These are phyloP conservation scores for Limtongia smithiae DNA, from an alignment of 805 yeast genomes.

Conservation along the genomic window DNA sequence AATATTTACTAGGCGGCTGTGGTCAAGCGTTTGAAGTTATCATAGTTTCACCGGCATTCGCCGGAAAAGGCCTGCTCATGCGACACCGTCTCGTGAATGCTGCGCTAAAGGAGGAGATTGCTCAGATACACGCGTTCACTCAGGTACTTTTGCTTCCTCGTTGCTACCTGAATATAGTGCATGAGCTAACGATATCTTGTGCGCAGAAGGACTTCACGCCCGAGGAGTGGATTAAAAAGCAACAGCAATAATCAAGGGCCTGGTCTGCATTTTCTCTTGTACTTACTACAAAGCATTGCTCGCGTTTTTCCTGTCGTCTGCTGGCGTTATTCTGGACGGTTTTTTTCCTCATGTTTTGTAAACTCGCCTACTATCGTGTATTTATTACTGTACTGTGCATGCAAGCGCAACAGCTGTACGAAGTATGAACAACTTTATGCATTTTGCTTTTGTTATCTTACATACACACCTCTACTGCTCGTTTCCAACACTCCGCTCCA, in stretches of 20 bases:
- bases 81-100: constrained; percentile 83
- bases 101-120: constrained; percentile 78
- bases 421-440: too few species aligned
- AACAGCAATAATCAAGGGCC: neutral
- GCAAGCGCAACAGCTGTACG: too few species aligned
- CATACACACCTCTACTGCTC: too few species aligned
- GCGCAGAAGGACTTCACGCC: constrained; percentile 55
- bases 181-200: neutral
- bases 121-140: constrained; percentile 88
- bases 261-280: too few species aligned
- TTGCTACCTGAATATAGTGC: neutral
- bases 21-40: constrained; percentile 96
- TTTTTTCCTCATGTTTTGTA: too few species aligned
- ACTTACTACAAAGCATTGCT: too few species aligned
- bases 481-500: constrained; percentile 81
- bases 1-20: constrained; percentile 96
- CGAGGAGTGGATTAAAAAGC: constrained; percentile 67
- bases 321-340: too few species aligned
- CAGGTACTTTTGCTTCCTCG: constrained; percentile 49
- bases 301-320: too few species aligned
- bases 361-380: too few species aligned
- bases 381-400: too few species aligned
- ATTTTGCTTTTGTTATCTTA: too few species aligned
- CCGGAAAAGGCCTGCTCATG: constrained; percentile 77
- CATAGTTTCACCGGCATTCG: constrained; percentile 69